phyloP scores from a whole-genome alignment of 371 early-diverging fungal species.

The Zopfochytrium polystomum region DNA sequence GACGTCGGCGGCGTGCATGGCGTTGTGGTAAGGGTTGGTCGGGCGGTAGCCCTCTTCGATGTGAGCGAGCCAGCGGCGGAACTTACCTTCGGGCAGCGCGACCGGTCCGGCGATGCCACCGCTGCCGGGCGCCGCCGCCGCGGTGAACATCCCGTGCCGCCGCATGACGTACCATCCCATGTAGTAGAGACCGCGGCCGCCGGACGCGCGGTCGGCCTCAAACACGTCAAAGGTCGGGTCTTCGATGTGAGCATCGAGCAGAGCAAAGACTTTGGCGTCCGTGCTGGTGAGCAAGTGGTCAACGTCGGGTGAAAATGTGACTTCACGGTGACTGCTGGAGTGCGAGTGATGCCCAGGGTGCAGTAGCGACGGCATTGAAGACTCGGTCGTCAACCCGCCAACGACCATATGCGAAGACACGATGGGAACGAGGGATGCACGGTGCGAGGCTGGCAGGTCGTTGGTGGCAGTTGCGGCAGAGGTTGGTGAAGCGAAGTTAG shows the following conservation, averaged over 20 bases:
- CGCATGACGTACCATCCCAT: constrained; percentile 36
- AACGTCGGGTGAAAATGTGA: constrained; percentile 9
- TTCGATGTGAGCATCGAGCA: constrained; percentile 28
- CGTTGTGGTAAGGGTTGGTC: constrained; percentile 54
- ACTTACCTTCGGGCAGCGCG: constrained; percentile 25
- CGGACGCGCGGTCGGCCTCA: constrained; percentile 27
- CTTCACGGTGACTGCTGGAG: constrained; percentile 2
- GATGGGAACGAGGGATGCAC: too few relatives aligned
- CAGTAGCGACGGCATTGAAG: not conserved
- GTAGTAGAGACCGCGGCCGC: constrained; percentile 39
- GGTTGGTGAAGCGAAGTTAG: too few relatives aligned
- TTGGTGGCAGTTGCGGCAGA: too few relatives aligned
- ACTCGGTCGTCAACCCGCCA: not conserved
- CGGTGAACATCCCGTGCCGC: too few relatives aligned
- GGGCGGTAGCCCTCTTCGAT: constrained; percentile 44
- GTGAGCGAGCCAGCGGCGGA: constrained; percentile 35
- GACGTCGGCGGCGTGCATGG: constrained; percentile 55
- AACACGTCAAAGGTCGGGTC: constrained; percentile 45
- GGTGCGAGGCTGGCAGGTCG: too few relatives aligned
- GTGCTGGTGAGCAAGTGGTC: constrained; percentile 11
- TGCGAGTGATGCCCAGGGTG: not conserved
- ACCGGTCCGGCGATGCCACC: constrained; percentile 26
- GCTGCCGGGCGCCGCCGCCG: too few relatives aligned
- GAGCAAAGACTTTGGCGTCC: constrained; percentile 19
- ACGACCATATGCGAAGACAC: too few relatives aligned